Percentiles rank a stretch among this genome's conserved stretches.
These are phyloP conservation scores for Yarrowia sp. DNA, from an alignment of 805 yeast species.

Conservation along the genomic window DNA sequence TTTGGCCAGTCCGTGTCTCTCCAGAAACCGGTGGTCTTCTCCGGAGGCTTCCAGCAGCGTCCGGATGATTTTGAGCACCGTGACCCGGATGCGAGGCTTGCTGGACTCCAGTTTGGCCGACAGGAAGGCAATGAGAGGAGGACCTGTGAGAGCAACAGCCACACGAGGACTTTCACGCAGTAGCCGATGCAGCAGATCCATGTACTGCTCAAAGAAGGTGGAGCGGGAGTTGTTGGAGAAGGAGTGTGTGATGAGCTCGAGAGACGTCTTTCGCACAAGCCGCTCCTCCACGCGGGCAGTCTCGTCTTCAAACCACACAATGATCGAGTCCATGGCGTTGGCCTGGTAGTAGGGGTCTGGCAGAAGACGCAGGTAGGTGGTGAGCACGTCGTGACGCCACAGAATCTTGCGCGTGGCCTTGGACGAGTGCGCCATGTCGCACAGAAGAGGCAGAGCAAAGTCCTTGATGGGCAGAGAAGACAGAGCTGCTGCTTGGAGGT, in stretches of 20 bases:
- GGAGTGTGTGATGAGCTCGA: conserved; percentile 31
- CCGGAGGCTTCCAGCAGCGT: conserved; percentile 21
- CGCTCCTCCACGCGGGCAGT: conserved; percentile 41
- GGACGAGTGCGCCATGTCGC: conserved; percentile 60
- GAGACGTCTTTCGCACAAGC: conserved; percentile 36
- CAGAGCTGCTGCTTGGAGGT: conserved; percentile 53
- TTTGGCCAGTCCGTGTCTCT: conserved; percentile 9
- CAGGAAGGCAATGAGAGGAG: conserved; percentile 11
- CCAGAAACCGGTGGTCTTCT: conserved; percentile 14
- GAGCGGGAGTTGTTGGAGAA: conserved; percentile 22
- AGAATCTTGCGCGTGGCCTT: conserved; percentile 52
- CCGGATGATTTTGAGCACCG: conserved; percentile 16
- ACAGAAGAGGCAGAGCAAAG: conserved; percentile 60
- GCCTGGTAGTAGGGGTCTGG: conserved; percentile 65
- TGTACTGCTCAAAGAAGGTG: conserved; percentile 22
- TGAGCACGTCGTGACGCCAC: conserved; percentile 52
- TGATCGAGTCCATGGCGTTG: conserved; percentile 60
- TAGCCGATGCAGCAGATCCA: conserved; percentile 20
- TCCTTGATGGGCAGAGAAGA: conserved; percentile 58
- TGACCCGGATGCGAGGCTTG: conserved; percentile 25
- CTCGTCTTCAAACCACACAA: conserved; percentile 50
- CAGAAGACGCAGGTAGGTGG: conserved; percentile 53
- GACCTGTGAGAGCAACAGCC: conserved; percentile 21
- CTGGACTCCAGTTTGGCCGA: conserved; percentile 27
- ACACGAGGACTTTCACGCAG: conserved; percentile 2